These are phyloP conservation scores for Hyphodiscus hymeniophilus DNA, from an alignment of 495 filamentous ascomycete species.

Conservation along the genomic window DNA sequence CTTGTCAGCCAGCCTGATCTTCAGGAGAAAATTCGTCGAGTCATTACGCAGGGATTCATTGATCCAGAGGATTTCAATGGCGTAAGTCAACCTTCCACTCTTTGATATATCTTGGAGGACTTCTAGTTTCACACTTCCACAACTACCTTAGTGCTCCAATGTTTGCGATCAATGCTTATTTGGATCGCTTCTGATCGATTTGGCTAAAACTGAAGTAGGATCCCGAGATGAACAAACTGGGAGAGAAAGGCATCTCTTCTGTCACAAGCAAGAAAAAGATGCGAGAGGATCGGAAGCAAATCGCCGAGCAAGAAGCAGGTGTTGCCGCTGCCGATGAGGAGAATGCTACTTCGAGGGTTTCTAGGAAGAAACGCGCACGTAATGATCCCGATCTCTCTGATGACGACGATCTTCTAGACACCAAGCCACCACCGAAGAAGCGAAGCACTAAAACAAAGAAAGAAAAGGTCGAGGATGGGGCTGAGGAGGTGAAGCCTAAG, in stretches of 20 bases:
- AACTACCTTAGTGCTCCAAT: not conserved
- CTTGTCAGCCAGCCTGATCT: conserved; percentile 41
- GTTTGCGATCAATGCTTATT: too few species aligned
- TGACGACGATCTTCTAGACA: not conserved
- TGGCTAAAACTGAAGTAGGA: conserved; percentile 36
- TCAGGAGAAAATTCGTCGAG: conserved; percentile 52
- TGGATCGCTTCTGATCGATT: too few species aligned
- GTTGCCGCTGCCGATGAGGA: not conserved
- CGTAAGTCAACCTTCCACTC: conserved; percentile 37
- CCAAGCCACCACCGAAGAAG: conserved; percentile 19
- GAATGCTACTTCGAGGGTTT: not conserved
- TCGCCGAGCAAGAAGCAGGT: conserved; percentile 1
- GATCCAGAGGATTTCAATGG: conserved; percentile 64
- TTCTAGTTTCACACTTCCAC: too few species aligned
- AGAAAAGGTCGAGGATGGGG: conserved; percentile 13
- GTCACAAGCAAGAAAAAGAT: conserved; percentile 34
- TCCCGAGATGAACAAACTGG: conserved; percentile 49
- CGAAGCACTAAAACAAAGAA: conserved; percentile 23
- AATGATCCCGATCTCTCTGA: not conserved
- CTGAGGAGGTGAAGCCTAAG: conserved; percentile 8
- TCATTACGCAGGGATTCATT: conserved; percentile 59
- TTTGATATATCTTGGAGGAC: not conserved
- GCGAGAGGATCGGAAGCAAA: conserved; percentile 19
- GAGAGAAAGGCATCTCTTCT: conserved; percentile 40
- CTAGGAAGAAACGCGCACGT: not conserved